Evolutionary conservation across 225 moss, liverwort and hornwort genomes (phyloP), one percentile per base, ranked within the genome.

Genomic region (Thuidium tamariscinum): DNA sequence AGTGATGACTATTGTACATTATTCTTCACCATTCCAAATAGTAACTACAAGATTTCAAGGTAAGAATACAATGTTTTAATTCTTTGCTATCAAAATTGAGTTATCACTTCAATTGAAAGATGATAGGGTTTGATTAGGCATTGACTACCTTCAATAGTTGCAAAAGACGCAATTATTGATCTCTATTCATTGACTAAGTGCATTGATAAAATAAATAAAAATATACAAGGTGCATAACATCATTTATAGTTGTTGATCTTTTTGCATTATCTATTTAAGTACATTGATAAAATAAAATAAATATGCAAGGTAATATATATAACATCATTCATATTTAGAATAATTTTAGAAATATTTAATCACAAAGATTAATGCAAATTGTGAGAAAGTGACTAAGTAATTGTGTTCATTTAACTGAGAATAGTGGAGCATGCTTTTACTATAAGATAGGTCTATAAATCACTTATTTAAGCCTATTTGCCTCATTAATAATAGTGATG

Each of bases 61-160:
- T 10, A 71, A 5, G 16, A 16, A 10, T 1, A 16, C 10, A 71
- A 44, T 16, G 16, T 10, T 27, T 0, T 0, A 0, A 44, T 44
- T 16, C 3, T 16, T 5, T 29, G 7, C 3, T 70, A 26, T 26
- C 15, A 23, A 37, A 22, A 67, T 12, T 0, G 3, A 22, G 22
- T 13, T 22, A 42, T 42, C 2, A 5, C 42, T 1, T 69, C 2
- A 2, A 41, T 41, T 69, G 25, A 68, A 68, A 70, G 26, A 70
- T 42, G 27, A 27, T 70, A 9, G 0, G 42, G 11, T 70, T 26
- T 16, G 9, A 42, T 3, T 4, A 16, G 2, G 9, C 0, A 2
- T 27, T 42, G 26, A 42, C 4, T 0, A 16, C 16, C 2, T 27
- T 3, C 2, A 25, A 1, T 16, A 42, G 70, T 27, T 71, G 70